Conservation (phyloP, 345 rosid genomes). For the Populus alba region DNA sequence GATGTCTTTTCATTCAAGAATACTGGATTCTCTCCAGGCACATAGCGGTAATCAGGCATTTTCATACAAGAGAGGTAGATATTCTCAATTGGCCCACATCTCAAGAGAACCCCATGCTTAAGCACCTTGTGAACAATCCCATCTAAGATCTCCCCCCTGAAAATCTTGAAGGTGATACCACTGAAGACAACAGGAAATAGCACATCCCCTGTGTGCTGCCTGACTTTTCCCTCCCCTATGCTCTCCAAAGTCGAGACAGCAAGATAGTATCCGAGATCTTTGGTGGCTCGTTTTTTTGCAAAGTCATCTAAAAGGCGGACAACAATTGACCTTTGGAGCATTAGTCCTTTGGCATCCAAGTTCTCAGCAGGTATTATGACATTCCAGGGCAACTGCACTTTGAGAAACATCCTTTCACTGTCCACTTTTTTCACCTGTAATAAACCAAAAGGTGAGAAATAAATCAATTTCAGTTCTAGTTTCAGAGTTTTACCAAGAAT, state of each 20-base stretch:
- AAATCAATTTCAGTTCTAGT: not conserved
- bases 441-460: not conserved
- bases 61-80: slow-evolving; percentile 53
- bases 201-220: slow-evolving; percentile 67
- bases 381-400: slow-evolving; percentile 75
- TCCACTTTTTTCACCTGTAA: slow-evolving; percentile 6
- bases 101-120: slow-evolving; percentile 81
- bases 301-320: slow-evolving; percentile 59
- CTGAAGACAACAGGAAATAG: slow-evolving; percentile 71
- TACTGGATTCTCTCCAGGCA: slow-evolving; percentile 65
- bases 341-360: slow-evolving; percentile 63
- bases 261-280: slow-evolving; percentile 66
- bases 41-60: slow-evolving; percentile 64
- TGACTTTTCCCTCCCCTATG: slow-evolving; percentile 73
- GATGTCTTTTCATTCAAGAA: slow-evolving; percentile 63
- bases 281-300: slow-evolving; percentile 57
- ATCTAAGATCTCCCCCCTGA: slow-evolving; percentile 68
- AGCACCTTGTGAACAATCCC: slow-evolving; percentile 72
- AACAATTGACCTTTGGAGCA: slow-evolving; percentile 65
- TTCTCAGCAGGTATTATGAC: slow-evolving; percentile 66
- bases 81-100: slow-evolving; percentile 61
- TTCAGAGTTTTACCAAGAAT: not conserved
- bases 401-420: slow-evolving; percentile 53
- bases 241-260: slow-evolving; percentile 57
- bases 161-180: slow-evolving; percentile 74